Evolutionary conservation across 495 filamentous ascomycete genomes (phyloP), one percentile per base, ranked within the genome.

Genomic region (Tuber melanosporum): DNA sequence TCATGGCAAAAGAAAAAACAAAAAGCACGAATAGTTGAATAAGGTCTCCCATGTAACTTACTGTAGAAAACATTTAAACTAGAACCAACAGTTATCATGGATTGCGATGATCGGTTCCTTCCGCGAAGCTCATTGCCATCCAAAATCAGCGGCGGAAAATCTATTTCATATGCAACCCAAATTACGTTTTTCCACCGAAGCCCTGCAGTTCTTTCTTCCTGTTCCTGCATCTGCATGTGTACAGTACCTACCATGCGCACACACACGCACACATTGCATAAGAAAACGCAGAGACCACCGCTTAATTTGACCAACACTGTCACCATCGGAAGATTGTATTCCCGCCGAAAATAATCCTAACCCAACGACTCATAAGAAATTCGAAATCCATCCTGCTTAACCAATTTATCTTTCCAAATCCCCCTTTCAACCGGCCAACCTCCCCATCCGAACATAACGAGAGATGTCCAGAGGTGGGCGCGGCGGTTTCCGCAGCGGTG

Each of bases 381-480:
- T 52, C 20, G 47, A 52, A 52, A 52, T 20, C 1, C 22, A n/a
- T 20, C 49, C 49, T 20, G 20, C 49, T 52, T 52, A n/a, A 22
- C 8, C 8, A 10, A 1, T 22, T 0, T 52, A 52, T n/a, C 20
- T 49, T 49, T 49, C 46, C 46, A 12, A 46, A 46, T 17, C 45
- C 46, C 44, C 17, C 19, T 20, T 49, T 8, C n/a, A 9, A 62
- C 52, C 52, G 20, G 52, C n/a, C 52, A 62, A 62, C 52, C 52
- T 62, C 32, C n/a, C 2, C 10, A 62, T 10, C 6, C 52, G 52
- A 14, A 12, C 9, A 62, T 62, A 62, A 22, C 0, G n/a, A 72
- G 43, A 44, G 69, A 83, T 83, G 82, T 82, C 82, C 71, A 57
- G 81, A 74, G 81, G 80, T 42, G 78, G 81, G 44, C 73, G 75